Evolutionary conservation across 306 rosid species (phyloP).

Genomic region (Dalbergia oliveri): DNA sequence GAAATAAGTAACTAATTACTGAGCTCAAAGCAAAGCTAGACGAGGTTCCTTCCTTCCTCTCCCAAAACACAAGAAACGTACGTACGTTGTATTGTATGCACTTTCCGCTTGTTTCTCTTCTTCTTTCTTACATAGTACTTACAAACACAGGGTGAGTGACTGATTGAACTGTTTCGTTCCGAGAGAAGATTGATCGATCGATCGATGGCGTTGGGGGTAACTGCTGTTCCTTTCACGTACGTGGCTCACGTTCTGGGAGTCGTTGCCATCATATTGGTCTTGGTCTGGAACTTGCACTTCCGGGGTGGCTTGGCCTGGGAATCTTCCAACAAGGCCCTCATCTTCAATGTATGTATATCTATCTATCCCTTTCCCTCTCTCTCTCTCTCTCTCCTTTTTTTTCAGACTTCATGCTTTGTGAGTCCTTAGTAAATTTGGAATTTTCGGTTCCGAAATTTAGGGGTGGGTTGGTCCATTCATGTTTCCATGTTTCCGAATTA

Average conservation of each 20-base stretch:
- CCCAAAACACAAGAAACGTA: too few relatives aligned
- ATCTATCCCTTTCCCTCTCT: not conserved
- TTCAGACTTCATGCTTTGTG: not conserved
- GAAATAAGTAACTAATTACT: too few relatives aligned
- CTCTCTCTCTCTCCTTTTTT: not conserved
- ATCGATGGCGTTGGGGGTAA: slow-evolving; percentile 58
- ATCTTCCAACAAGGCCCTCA: slow-evolving; percentile 67
- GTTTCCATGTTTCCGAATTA: not conserved
- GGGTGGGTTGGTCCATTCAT: not conserved
- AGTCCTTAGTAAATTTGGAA: not conserved
- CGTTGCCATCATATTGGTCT: slow-evolving; percentile 56
- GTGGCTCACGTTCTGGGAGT: slow-evolving; percentile 66
- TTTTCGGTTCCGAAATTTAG: not conserved
- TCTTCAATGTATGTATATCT: slow-evolving; percentile 74
- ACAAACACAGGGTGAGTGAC: too few relatives aligned
- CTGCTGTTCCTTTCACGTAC: slow-evolving; percentile 69
- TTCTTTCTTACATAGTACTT: too few relatives aligned
- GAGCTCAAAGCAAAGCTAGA: too few relatives aligned
- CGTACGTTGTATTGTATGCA: too few relatives aligned
- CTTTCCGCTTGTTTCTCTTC: too few relatives aligned
- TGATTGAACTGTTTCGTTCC: not conserved
- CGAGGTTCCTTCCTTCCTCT: too few relatives aligned
- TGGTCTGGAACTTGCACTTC: slow-evolving; percentile 75
- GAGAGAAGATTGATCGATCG: not conserved
- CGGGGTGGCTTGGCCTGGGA: slow-evolving; percentile 92